Evolutionary conservation across 768 basidiomycete genomes (phyloP).

Genomic region (Fomitopsis serialis): DNA sequence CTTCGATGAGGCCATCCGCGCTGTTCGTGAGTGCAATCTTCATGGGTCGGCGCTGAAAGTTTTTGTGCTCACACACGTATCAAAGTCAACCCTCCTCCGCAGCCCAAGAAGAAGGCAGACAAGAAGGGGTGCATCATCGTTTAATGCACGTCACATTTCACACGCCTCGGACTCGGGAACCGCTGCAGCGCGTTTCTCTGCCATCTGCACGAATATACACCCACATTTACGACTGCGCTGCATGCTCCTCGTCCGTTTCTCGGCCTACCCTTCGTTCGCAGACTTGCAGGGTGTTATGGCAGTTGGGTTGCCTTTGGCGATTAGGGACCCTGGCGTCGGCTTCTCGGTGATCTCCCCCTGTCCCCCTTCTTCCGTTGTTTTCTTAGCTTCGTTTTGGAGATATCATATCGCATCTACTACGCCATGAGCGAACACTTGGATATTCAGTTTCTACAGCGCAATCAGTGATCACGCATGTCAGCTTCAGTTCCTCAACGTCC

Average conservation of each 20-base stretch:
- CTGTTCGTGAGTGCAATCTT: slow-evolving; percentile 67
- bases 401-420: slow-evolving; percentile 17
- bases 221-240: slow-evolving; percentile 59
- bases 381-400: slow-evolving; percentile 13
- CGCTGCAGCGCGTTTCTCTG: slow-evolving; percentile 14
- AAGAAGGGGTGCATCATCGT: slow-evolving; percentile 66
- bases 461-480: background rate
- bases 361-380: slow-evolving; percentile 9
- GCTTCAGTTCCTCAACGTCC: background rate
- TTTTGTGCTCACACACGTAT: background rate
- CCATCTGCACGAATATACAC: slow-evolving; percentile 59
- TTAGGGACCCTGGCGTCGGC: slow-evolving; percentile 1
- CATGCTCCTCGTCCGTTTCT: slow-evolving; percentile 8
- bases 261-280: slow-evolving; percentile 7
- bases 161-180: slow-evolving; percentile 8
- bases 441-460: background rate
- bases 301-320: slow-evolving; percentile 7
- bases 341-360: slow-evolving; percentile 5
- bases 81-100: slow-evolving; percentile 73
- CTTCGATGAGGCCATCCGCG: slow-evolving; percentile 97
- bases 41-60: slow-evolving; percentile 1
- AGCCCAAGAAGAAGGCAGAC: slow-evolving; percentile 44
- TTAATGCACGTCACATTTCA: slow-evolving; percentile 38
- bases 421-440: background rate
- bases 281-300: slow-evolving; percentile 7